Percentiles rank a stretch among this genome's conserved stretches.
Evolutionary conservation across 495 filamentous ascomycete genomes (phyloP).

Genomic region (Podospora bellae-mahoneyi): DNA sequence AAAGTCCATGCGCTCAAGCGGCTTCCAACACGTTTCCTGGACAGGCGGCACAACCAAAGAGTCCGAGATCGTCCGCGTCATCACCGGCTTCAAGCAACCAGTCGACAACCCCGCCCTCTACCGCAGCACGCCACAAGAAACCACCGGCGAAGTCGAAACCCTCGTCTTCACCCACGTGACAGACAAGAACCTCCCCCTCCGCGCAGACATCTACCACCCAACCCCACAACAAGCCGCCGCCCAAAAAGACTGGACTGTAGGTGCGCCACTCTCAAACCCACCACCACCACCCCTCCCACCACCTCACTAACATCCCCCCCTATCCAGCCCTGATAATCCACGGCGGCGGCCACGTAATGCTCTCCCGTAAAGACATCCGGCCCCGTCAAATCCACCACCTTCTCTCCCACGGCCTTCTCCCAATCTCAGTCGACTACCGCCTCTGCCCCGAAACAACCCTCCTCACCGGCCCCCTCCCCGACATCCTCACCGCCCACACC

Average conservation of each 20-base stretch:
- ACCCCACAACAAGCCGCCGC: too few relatives aligned
- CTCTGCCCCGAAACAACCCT: not conserved
- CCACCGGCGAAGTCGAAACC: too few relatives aligned
- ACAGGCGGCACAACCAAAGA: conserved; percentile 41
- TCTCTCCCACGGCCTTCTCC: not conserved
- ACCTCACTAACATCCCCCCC: not conserved
- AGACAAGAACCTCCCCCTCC: too few relatives aligned
- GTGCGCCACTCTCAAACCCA: not conserved
- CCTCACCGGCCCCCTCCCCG: not conserved
- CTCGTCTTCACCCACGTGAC: too few relatives aligned
- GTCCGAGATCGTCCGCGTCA: conserved; percentile 15
- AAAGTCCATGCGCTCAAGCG: conserved; percentile 37
- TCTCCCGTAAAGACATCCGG: not conserved
- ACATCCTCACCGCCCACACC: not conserved
- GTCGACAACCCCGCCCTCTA: too few relatives aligned
- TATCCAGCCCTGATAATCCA: not conserved
- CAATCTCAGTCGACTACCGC: not conserved
- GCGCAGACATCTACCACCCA: too few relatives aligned
- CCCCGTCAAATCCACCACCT: not conserved
- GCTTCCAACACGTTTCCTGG: conserved; percentile 49
- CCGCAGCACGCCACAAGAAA: too few relatives aligned
- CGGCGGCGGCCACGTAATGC: not conserved
- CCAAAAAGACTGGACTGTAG: not conserved
- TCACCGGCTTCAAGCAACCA: not conserved
- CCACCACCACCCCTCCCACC: not conserved